A percentile compares a stretch with the other conserved stretches of the same genome.
Conservation (phyloP, 176 grass and related monocot species). For the Hordeum vulgare region MorexV3_pseudomolecules_assembly NC_058521.1:512451932-512452431, state of each 20-base stretch:
- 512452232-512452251: background rate
- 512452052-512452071: background rate
- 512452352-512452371: too few species aligned
- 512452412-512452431: background rate
- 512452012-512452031: slow-evolving; percentile 5
- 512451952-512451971: background rate
- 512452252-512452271: background rate
- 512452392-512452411: background rate
- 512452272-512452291: background rate
- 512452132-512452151: too few species aligned
- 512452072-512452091: background rate
- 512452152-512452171: too few species aligned
- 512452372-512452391: background rate
- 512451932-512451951: background rate
- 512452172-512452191: too few species aligned
- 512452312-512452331: background rate
- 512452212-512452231: too few species aligned
- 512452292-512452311: background rate
- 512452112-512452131: too few species aligned
- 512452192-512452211: too few species aligned
- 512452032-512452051: background rate
- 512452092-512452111: background rate
- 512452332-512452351: too few species aligned
- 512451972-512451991: background rate
- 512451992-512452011: background rate